phyloP scores from a whole-genome alignment of 768 basidiomycete genomes.

The Russula earlei region DNA sequence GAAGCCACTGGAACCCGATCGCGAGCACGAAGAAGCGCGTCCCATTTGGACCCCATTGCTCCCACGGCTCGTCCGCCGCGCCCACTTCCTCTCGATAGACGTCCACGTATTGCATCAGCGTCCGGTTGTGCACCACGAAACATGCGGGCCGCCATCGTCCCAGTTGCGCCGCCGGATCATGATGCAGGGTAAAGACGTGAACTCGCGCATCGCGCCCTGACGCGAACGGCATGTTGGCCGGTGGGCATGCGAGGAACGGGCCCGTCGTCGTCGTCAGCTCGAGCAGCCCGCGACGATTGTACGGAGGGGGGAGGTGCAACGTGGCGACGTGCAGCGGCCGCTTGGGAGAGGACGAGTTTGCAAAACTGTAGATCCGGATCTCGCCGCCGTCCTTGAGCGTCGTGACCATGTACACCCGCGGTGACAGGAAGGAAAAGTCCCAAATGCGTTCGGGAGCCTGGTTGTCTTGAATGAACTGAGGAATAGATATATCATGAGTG shows the following conservation, averaged over 20 bases:
- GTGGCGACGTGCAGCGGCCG: conserved; percentile 19
- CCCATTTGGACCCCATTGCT: conserved; percentile 31
- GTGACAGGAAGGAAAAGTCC: conserved; percentile 41
- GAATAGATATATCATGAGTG: not conserved
- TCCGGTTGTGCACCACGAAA: conserved; percentile 29
- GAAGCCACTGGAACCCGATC: conserved; percentile 32
- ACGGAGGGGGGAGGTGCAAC: conserved; percentile 23
- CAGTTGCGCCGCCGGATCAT: conserved; percentile 7
- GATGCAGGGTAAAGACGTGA: conserved; percentile 25
- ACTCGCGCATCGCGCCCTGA: conserved; percentile 21
- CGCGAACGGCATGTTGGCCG: conserved; percentile 19
- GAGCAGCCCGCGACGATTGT: conserved; percentile 9
- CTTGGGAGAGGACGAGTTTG: conserved; percentile 1
- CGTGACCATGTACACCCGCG: conserved; percentile 37
- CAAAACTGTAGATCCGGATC: conserved; percentile 37
- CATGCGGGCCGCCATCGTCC: conserved; percentile 21
- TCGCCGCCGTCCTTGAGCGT: conserved; percentile 27
- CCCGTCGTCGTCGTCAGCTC: conserved; percentile 24
- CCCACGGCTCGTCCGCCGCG: conserved; percentile 26
- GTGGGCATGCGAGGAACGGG: conserved; percentile 22
- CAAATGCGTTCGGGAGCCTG: conserved; percentile 26
- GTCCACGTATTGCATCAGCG: conserved; percentile 22
- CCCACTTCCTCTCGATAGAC: not conserved
- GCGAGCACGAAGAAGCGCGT: conserved; percentile 28
- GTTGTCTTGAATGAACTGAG: conserved; percentile 25